Evolutionary conservation across 352 stramenopile genomes (phyloP), one percentile per base, ranked within the genome.

Genomic region (Globisporangium canariense): DNA sequence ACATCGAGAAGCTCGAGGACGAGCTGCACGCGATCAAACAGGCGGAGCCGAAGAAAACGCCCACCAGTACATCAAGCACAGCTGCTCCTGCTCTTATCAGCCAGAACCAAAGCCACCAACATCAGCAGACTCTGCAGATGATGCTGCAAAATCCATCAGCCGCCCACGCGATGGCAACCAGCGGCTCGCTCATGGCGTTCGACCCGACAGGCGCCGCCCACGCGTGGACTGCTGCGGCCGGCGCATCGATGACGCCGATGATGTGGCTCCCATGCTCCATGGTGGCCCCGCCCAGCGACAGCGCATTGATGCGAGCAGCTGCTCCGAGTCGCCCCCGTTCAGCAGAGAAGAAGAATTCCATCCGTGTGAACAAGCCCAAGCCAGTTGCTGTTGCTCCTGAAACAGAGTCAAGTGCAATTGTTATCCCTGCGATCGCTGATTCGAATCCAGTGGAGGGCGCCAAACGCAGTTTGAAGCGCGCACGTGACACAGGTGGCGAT

Each of bases 1-100:
- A 81, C 22, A 86, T 88, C 43, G 71, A 88, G 54, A 75, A 79
- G 45, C 66, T 86, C 7, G 74, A 69, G n/a, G 61, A 55, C n/a
- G 71, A 86, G 52, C 43, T 88, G 11, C 55, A 75, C 50, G 61
- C 53, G 0, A 45, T 72, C 10, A 73, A 69, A 40, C 55, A 61
- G 43, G 28, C 62, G 2, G 32, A n/a, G 0, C 40, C 45, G 40
- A 78, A 78, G 34, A 59, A 60, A 43, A 54, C 43, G 25, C 2
- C 25, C 41, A 47, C 41, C 0, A 47, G 16, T 28, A 11, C 56
- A 41, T 11, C 50, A n/a, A 30, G 6, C 10, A 32, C 25, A 4
- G 7, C 25, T 6, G 22, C 46, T 40, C 13, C 30, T 45, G 13
- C 52, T 43, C 30, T 34, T 45, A 30, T 28, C 0, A 57, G 22